A percentile compares a stretch with the other conserved stretches of the same genome.
Conservation (phyloP, 2,329 filamentous ascomycete species). For the Epichloe uncinata region DNA sequence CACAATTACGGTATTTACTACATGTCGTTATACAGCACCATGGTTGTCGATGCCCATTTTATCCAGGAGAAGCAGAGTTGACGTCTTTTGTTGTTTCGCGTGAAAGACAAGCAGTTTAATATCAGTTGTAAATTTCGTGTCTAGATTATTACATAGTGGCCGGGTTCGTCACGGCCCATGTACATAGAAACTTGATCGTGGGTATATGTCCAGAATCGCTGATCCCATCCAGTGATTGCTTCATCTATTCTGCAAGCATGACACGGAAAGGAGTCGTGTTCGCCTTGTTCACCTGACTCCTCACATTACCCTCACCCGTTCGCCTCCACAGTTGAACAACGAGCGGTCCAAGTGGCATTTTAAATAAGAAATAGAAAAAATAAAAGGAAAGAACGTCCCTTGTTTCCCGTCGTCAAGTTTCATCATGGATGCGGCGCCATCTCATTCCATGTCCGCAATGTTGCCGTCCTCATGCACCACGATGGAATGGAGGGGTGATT, state of each 20-base stretch:
- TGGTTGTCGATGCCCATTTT: too few relatives aligned
- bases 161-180: background rate
- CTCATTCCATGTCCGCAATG: background rate
- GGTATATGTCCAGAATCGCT: constrained; percentile 1
- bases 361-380: background rate
- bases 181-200: background rate
- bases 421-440: background rate
- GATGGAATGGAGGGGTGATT: background rate
- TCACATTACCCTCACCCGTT: background rate
- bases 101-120: too few relatives aligned
- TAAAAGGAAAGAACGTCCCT: background rate
- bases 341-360: too few relatives aligned
- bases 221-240: background rate
- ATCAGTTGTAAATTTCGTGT: background rate
- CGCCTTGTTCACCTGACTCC: background rate
- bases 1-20: too few relatives aligned
- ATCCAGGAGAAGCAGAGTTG: too few relatives aligned
- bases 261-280: background rate
- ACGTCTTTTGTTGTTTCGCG: too few relatives aligned
- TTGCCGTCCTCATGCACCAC: background rate
- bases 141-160: background rate
- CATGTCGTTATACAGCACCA: too few relatives aligned
- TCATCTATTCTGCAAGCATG: too few relatives aligned
- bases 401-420: background rate
- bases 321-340: background rate